Evolutionary conservation across 768 basidiomycete genomes (phyloP).

Genomic region (Trametes villosa): DNA sequence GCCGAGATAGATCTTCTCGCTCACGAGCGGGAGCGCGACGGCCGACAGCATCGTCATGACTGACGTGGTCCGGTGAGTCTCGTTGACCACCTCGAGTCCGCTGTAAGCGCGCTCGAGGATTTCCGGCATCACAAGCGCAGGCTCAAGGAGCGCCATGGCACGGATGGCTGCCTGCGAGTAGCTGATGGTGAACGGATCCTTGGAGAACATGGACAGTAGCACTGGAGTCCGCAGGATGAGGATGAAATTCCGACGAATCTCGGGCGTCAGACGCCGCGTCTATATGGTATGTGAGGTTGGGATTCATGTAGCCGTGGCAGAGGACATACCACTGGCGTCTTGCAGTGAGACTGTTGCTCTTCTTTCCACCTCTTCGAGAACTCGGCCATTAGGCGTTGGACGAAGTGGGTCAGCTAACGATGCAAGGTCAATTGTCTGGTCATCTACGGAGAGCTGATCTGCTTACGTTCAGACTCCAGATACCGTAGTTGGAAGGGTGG

Average conservation of each 20-base stretch:
- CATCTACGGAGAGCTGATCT: neutral
- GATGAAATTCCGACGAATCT: slow-evolving; percentile 84
- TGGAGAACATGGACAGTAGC: slow-evolving; percentile 89
- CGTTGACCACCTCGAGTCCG: slow-evolving; percentile 91
- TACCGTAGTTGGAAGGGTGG: slow-evolving; percentile 91
- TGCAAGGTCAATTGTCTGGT: neutral
- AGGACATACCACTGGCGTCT: slow-evolving; percentile 68
- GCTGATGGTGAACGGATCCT: slow-evolving; percentile 79
- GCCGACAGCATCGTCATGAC: slow-evolving; percentile 84
- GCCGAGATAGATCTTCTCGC: slow-evolving; percentile 77
- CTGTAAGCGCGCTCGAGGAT: slow-evolving; percentile 89
- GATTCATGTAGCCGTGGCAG: slow-evolving; percentile 1
- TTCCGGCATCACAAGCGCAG: slow-evolving; percentile 85
- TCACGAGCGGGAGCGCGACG: slow-evolving; percentile 74
- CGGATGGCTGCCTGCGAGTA: slow-evolving; percentile 82
- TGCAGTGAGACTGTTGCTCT: slow-evolving; percentile 77
- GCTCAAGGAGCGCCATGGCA: slow-evolving; percentile 78
- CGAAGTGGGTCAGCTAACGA: slow-evolving; percentile 63
- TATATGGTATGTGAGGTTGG: slow-evolving; percentile 31
- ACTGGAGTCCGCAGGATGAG: slow-evolving; percentile 82
- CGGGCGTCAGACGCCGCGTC: slow-evolving; percentile 78
- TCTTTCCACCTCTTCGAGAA: slow-evolving; percentile 81
- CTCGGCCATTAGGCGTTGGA: slow-evolving; percentile 73
- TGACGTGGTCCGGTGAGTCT: slow-evolving; percentile 93
- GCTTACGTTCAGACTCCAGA: slow-evolving; percentile 72